Conservation (phyloP, 257 asterid genomes). For the Leptodermis oblonga region DNA sequence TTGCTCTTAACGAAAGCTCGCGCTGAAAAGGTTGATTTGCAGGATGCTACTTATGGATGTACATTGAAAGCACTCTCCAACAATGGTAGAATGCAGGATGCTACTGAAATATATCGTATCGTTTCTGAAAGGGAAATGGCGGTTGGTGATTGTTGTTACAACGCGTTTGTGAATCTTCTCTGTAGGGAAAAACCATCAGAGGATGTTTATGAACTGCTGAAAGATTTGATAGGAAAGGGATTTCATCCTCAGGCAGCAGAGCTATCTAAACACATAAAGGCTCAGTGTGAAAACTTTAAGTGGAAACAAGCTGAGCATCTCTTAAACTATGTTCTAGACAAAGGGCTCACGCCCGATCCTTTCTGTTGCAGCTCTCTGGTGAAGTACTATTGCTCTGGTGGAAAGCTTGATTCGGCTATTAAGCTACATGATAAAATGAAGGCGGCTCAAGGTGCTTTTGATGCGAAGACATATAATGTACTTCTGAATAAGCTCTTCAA, state of each 20-base stretch:
- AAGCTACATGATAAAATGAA: conserved; percentile 47
- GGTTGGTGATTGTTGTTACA: conserved; percentile 34
- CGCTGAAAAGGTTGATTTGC: conserved; percentile 34
- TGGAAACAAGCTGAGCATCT: conserved; percentile 72
- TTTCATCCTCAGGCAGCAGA: conserved; percentile 27
- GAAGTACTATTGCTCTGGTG: conserved; percentile 44
- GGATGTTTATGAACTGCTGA: conserved; percentile 41
- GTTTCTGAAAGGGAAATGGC: conserved; percentile 31
- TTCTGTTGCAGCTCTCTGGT: conserved; percentile 49
- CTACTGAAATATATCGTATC: conserved; percentile 33
- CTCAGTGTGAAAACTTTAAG: conserved; percentile 35
- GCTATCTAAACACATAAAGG: conserved; percentile 37
- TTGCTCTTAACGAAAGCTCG: conserved; percentile 43
- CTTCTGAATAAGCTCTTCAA: conserved; percentile 43
- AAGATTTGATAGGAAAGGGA: conserved; percentile 41
- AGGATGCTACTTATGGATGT: conserved; percentile 42
- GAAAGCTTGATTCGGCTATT: conserved; percentile 47
- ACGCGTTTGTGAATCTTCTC: conserved; percentile 41
- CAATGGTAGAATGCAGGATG: conserved; percentile 46
- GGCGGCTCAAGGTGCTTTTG: conserved; percentile 40
- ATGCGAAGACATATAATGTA: conserved; percentile 32
- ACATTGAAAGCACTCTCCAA: conserved; percentile 52
- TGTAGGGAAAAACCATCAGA: conserved; percentile 53
- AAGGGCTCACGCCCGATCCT: conserved; percentile 48
- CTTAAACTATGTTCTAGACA: conserved; percentile 27